phyloP scores from a whole-genome alignment of 2,329 filamentous ascomycete species.

The Curvularia eragrostidis region DNA sequence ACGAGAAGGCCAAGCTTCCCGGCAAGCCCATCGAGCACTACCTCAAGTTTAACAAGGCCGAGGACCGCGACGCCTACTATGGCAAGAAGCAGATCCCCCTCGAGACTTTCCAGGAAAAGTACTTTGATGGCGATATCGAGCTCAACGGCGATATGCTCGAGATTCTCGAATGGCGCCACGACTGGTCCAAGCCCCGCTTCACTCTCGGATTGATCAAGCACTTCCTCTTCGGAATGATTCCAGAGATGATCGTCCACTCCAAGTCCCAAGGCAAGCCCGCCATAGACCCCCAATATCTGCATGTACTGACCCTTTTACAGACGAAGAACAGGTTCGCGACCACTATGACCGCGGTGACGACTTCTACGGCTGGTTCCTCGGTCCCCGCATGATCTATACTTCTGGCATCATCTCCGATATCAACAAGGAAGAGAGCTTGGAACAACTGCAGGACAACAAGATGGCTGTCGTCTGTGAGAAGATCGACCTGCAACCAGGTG shows the following conservation, averaged over 20 bases:
- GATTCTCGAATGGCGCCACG: conserved; percentile 89
- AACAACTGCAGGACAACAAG: conserved; percentile 98
- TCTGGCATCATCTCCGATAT: conserved; percentile 91
- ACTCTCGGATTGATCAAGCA: conserved; percentile 84
- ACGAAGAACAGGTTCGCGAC: conserved; percentile 96
- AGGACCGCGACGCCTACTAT: conserved; percentile 70
- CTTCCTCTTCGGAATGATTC: conserved; percentile 86
- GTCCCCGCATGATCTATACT: conserved; percentile 98
- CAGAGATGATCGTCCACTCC: conserved; percentile 91
- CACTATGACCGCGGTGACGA: conserved; percentile 98
- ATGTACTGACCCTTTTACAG: conserved; percentile 53
- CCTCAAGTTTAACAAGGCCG: conserved; percentile 75
- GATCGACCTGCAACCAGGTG: conserved; percentile 81
- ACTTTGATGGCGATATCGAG: conserved; percentile 92
- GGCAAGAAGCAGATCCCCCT: conserved; percentile 84
- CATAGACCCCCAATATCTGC: not conserved
- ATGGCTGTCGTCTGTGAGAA: conserved; percentile 94
- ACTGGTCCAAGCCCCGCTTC: conserved; percentile 96
- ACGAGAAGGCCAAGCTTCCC: conserved; percentile 87
- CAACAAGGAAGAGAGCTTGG: conserved; percentile 85
- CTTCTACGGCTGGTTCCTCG: conserved; percentile 98
- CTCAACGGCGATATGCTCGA: conserved; percentile 95
- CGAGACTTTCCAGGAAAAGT: conserved; percentile 97
- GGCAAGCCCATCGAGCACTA: conserved; percentile 91
- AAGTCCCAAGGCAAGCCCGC: conserved; percentile 74